phyloP scores from a whole-genome alignment of 2,329 filamentous ascomycete species.

The Colletotrichum higginsianum region DNA sequence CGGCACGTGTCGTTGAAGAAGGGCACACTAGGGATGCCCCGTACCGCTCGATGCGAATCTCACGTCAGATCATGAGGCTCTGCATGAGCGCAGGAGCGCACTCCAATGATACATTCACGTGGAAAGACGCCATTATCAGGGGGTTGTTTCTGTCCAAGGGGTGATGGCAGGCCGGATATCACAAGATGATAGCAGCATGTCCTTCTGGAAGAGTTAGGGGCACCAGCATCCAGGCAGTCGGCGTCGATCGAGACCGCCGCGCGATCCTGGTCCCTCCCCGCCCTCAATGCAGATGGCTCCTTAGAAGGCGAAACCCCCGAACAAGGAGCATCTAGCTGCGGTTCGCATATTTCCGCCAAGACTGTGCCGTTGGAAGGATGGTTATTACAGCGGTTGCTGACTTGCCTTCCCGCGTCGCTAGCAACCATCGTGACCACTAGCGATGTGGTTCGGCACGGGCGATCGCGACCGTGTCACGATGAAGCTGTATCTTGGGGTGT shows the following conservation, averaged over 20 bases:
- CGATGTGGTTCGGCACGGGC: constrained; percentile 9
- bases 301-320: constrained; percentile 2
- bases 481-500: not conserved
- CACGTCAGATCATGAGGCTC: constrained; percentile 38
- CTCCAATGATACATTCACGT: constrained; percentile 30
- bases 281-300: constrained; percentile 26
- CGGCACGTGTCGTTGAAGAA: constrained; percentile 31
- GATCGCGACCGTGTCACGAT: constrained; percentile 29
- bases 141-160: not conserved
- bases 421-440: not conserved
- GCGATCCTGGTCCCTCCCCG: constrained; percentile 30
- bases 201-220: constrained; percentile 30
- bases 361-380: not conserved
- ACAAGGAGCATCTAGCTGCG: not conserved
- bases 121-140: constrained; percentile 22
- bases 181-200: constrained; percentile 17
- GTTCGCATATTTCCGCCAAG: not conserved
- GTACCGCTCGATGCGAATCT: constrained; percentile 20
- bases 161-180: constrained; percentile 25
- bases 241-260: constrained; percentile 39
- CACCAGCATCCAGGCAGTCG: constrained; percentile 36
- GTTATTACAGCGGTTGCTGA: constrained; percentile 12
- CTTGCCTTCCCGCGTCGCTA: constrained; percentile 2
- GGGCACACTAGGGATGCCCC: not conserved
- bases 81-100: constrained; percentile 36